Evolutionary conservation across 2,329 filamentous ascomycete genomes (phyloP).

Genomic region (Clarireedia sp.): DNA sequence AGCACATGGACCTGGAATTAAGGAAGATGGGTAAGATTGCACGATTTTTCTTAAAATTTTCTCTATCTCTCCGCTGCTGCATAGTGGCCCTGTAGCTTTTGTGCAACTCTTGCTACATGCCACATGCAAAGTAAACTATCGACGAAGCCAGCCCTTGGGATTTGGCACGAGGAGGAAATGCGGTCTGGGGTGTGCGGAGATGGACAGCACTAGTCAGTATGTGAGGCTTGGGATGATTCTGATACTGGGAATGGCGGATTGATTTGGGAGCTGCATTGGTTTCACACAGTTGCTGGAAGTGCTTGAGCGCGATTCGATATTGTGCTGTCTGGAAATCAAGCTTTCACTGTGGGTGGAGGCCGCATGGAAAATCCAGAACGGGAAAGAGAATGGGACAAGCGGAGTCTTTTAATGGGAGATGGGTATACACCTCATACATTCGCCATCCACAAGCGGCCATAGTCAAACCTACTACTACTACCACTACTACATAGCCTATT

Average conservation of each 20-base stretch:
- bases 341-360: neutral
- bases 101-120: neutral
- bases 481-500: constrained; percentile 49
- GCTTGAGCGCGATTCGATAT: neutral
- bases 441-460: constrained; percentile 29
- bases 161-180: neutral
- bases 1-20: constrained; percentile 58
- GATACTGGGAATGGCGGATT: neutral
- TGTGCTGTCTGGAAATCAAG: constrained; percentile 1
- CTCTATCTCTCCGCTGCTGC: constrained; percentile 14
- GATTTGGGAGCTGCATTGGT: neutral
- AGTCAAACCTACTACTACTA: constrained; percentile 27
- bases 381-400: constrained; percentile 4
- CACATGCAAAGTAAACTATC: neutral
- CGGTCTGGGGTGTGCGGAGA: neutral
- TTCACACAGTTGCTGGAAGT: neutral
- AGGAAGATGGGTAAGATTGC: constrained; percentile 82
- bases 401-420: constrained; percentile 7
- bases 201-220: neutral
- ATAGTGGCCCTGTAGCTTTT: constrained; percentile 11
- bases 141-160: neutral
- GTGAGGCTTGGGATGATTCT: neutral
- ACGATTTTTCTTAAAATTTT: constrained; percentile 17
- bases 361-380: constrained; percentile 5
- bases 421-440: constrained; percentile 22